phyloP scores from a whole-genome alignment of 2,329 filamentous ascomycete species.

The Hymenoscyphus fraxineus region DNA sequence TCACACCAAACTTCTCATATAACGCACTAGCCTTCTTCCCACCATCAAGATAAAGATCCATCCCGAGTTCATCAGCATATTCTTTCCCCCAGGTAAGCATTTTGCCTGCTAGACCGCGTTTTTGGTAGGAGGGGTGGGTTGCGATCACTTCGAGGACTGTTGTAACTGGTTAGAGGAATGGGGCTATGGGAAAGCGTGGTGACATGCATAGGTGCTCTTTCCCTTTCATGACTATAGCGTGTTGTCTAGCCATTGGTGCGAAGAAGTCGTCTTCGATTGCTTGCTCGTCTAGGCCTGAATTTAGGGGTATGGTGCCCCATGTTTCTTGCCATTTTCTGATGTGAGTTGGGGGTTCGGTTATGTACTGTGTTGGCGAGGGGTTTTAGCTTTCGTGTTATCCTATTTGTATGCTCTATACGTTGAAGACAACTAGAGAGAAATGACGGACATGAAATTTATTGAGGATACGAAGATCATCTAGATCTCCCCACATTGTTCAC shows the following conservation, averaged over 20 bases:
- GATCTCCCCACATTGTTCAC: neutral
- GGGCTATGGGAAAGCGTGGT: neutral
- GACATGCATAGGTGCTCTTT: neutral
- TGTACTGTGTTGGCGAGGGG: neutral
- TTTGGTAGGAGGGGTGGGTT: neutral
- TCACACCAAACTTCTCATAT: slow-evolving; percentile 14
- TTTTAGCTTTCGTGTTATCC: too few species aligned
- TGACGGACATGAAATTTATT: too few species aligned
- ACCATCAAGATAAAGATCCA: slow-evolving; percentile 18
- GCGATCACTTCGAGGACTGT: neutral
- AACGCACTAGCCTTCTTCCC: slow-evolving; percentile 4
- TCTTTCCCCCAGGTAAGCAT: slow-evolving; percentile 9
- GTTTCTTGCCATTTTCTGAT: neutral
- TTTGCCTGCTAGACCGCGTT: neutral
- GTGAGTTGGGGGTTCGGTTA: neutral
- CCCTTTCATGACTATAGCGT: neutral
- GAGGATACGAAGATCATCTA: too few species aligned
- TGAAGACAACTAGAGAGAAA: too few species aligned
- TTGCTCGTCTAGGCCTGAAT: neutral
- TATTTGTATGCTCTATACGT: too few species aligned
- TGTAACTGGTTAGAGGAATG: too few species aligned
- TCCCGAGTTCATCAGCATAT: slow-evolving; percentile 10
- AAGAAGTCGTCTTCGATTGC: neutral
- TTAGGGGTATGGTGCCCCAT: neutral
- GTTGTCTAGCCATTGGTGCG: neutral